Base-by-base conservation (phyloP, 2,329 filamentous ascomycete genomes). In the Bipolaris sorokiniana region DNA sequence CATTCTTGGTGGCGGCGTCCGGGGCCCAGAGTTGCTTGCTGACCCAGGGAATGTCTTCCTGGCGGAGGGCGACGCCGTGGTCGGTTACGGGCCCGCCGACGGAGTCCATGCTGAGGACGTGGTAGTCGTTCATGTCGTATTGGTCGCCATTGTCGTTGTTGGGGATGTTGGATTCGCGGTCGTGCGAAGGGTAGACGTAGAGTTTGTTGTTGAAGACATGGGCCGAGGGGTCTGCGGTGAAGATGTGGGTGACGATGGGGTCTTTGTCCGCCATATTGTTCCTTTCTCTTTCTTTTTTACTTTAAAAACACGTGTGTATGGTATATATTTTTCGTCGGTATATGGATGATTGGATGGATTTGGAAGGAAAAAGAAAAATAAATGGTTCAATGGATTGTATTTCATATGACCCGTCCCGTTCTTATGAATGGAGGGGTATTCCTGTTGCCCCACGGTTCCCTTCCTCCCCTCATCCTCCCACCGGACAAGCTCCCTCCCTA, bases 61-160 rank as follows among this genome's bases (percentile, higher is more conserved):
- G 79, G 51, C 81, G 82, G 38, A 94, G 83, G 13, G 84, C 89
- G 47, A 90, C 81, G 67, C 90, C 90, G 77, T 92, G 90, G 78
- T 92, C 90, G 18, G 82, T 87, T 2, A 92, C 88, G 16, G 81
- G 79, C 0, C 81, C 80, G 58, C 82, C 82, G 22, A 86, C 78
- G 1, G 82, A 79, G 53, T 85, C 82, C 56, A 84, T 79, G 63
- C 84, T 88, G 76, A 92, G 88, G 73, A 93, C 90, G 76, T 92
- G 90, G 82, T 93, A 93, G 80, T 93, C 90, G 54, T 79, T 83
- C 90, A 92, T 93, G 79, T 91, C 90, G 75, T 92, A 92, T 74
- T 92, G 90, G 78, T 92, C 90, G 71, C 90, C 90, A 82, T 92
- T 91, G 82, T 92, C 90, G 79, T 93, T 92, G 81, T 89, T 88